These are phyloP conservation scores for Pythium rhizo-oryzae DNA, from an alignment of 352 stramenopile species.

Conservation along the genomic window DNA sequence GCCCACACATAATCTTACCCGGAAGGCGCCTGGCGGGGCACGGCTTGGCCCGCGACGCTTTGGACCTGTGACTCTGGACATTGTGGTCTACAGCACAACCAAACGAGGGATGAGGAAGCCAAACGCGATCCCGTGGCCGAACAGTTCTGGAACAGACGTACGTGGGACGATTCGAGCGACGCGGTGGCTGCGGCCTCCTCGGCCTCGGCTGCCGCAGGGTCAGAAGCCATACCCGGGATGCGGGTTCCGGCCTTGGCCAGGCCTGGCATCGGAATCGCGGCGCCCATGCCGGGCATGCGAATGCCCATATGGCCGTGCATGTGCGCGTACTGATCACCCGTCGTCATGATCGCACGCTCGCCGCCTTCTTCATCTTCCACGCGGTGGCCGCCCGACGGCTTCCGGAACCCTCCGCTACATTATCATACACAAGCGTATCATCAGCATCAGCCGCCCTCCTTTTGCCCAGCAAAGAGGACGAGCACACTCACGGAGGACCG, in stretches of 20 bases:
- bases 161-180: constrained; percentile 62
- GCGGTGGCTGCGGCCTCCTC: constrained; percentile 32
- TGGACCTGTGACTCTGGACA: constrained; percentile 72
- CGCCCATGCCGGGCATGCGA: constrained; percentile 80
- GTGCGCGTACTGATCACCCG: constrained; percentile 80
- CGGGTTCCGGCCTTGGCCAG: constrained; percentile 68
- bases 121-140: too few species aligned
- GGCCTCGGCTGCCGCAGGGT: constrained; percentile 20
- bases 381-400: constrained; percentile 25
- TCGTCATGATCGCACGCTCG: constrained; percentile 79
- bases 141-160: constrained; percentile 32
- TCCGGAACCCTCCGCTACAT: constrained; percentile 41
- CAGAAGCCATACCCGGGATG: constrained; percentile 62
- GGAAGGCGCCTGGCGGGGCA: constrained; percentile 65
- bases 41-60: constrained; percentile 75
- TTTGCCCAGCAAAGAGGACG: neutral
- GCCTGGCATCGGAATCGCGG: constrained; percentile 83
- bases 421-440: constrained; percentile 2
- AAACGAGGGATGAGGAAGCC: neutral
- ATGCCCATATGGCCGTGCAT: constrained; percentile 70
- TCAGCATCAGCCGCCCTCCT: neutral
- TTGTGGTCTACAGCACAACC: constrained; percentile 51
- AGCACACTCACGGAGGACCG: constrained; percentile 29
- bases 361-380: constrained; percentile 18
- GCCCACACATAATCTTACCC: constrained; percentile 33